phyloP scores from a whole-genome alignment of 2,329 filamentous ascomycete species.

The Diaporthe humulicola region DNA sequence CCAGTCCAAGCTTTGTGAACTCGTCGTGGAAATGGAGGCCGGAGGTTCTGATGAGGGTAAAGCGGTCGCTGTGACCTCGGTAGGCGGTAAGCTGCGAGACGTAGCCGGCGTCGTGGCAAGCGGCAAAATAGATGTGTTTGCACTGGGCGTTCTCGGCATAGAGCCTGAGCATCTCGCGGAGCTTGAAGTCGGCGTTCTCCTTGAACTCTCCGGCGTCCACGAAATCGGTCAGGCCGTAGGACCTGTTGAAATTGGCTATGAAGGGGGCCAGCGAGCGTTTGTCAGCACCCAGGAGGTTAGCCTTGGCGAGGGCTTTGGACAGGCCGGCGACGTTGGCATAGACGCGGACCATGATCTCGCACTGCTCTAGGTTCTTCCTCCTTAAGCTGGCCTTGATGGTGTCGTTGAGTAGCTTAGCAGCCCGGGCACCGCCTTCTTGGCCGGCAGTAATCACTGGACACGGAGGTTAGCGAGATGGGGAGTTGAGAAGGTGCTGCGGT shows the following conservation, averaged over 20 bases:
- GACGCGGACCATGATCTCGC: constrained; percentile 67
- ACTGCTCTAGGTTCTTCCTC: constrained; percentile 62
- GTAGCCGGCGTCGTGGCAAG: constrained; percentile 72
- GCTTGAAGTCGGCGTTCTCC: constrained; percentile 71
- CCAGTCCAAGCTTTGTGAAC: constrained; percentile 64
- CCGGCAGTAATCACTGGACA: constrained; percentile 56
- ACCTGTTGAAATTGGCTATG: constrained; percentile 67
- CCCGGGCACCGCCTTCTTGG: constrained; percentile 67
- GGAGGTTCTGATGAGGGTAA: constrained; percentile 65
- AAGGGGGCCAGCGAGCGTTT: constrained; percentile 69
- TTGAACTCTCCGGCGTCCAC: constrained; percentile 73
- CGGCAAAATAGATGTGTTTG: constrained; percentile 74
- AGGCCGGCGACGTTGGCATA: constrained; percentile 68
- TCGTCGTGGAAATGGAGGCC: constrained; percentile 65
- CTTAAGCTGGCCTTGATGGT: constrained; percentile 62
- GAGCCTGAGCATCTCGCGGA: constrained; percentile 62
- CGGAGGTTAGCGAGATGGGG: background rate
- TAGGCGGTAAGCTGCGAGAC: constrained; percentile 68
- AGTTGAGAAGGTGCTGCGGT: background rate
- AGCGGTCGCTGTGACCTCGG: constrained; percentile 60
- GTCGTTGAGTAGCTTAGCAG: constrained; percentile 66
- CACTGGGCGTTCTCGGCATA: constrained; percentile 72
- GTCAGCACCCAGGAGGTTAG: constrained; percentile 64
- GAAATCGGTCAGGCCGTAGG: constrained; percentile 71
- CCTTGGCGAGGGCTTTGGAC: constrained; percentile 62